Evolutionary conservation across 305 asterid species (phyloP), one percentile per base, ranked within the genome.

Genomic region (Andrographis paniculata): DNA sequence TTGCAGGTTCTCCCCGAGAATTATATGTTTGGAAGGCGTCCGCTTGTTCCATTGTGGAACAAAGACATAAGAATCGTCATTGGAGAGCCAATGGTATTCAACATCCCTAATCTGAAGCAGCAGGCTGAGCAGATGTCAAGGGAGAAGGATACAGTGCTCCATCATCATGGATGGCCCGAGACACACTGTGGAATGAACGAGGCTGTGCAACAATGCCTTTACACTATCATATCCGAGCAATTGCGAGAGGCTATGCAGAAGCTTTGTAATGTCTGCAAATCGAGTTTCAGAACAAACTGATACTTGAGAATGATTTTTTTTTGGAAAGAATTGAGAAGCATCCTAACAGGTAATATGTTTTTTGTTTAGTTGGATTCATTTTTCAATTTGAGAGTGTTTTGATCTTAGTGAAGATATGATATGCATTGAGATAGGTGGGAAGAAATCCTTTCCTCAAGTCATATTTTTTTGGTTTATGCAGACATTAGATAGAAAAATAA

Each of bases 1-100:
- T 65, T 64, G 42, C 82, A 91, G 99, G 93, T 92, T 48, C 84
- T 92, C 97, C 99, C 97, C 0, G 99, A 92, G 76, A 75, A 75
- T 9, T 87, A 79, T 54, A 72, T 78, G 62, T 81, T 77, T 59
- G 93, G 82, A 21, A 79, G 70, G 61, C 67, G 75, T 57, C 97
- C 93, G 46, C 93, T 67, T 45, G 50, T 91, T 14, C 96, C 99
- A 30, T 63, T 91, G 72, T 79, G 80, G 38, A 74, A 75, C 57
- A 75, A 45, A 68, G 74, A 87, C 36, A 77, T 87, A 28, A 64
- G 63, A 20, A 77, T 87, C 58, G 66, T 64, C 11, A 53, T 91
- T 14, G 99, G 99, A 1, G 94, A 91, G 66, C 96, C 99, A 48
- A 72, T 91, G 27, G 70, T 44, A 42, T 84, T 91, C 19, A 77